These are phyloP conservation scores for Phytophthora pistaciae DNA, from an alignment of 352 stramenopile species.

Conservation along the genomic window DNA sequence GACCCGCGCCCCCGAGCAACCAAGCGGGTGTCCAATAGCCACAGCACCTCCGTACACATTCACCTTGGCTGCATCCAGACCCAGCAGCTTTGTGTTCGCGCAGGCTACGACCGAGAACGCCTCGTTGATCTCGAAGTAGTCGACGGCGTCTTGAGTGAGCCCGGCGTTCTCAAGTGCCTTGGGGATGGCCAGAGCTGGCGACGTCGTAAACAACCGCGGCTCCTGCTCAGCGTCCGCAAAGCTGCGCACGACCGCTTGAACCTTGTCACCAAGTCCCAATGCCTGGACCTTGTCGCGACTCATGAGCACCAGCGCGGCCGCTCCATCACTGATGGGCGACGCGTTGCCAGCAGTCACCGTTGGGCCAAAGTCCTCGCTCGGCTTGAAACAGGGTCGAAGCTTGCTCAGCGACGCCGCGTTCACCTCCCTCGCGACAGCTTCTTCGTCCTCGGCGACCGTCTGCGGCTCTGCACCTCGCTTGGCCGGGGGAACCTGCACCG, in stretches of 20 bases:
- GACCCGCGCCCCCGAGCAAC: conserved; percentile 88
- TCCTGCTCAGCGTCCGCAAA: conserved; percentile 83
- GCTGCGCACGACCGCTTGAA: conserved; percentile 73
- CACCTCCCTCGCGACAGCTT: conserved; percentile 81
- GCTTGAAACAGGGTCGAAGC: conserved; percentile 92
- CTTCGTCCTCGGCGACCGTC: conserved; percentile 87
- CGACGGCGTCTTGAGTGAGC: conserved; percentile 86
- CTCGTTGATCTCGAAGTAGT: conserved; percentile 99
- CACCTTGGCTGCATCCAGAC: conserved; percentile 87
- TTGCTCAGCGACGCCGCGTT: conserved; percentile 88
- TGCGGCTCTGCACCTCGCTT: conserved; percentile 35
- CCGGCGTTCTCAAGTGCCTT: conserved; percentile 83
- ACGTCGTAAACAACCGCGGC: conserved; percentile 94
- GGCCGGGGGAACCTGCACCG: conserved; percentile 75
- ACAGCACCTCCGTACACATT: conserved; percentile 95
- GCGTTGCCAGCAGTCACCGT: conserved; percentile 97
- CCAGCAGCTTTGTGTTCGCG: conserved; percentile 93
- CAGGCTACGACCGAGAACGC: conserved; percentile 97
- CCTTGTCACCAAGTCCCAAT: conserved; percentile 59
- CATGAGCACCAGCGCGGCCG: conserved; percentile 95
- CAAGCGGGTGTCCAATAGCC: conserved; percentile 71
- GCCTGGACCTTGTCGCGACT: conserved; percentile 74
- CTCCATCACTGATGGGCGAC: conserved; percentile 96
- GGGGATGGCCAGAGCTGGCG: conserved; percentile 93
- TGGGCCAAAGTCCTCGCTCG: conserved; percentile 65